Conservation (phyloP, 768 basidiomycete genomes). For the Rhizopogon vesiculosus region DNA sequence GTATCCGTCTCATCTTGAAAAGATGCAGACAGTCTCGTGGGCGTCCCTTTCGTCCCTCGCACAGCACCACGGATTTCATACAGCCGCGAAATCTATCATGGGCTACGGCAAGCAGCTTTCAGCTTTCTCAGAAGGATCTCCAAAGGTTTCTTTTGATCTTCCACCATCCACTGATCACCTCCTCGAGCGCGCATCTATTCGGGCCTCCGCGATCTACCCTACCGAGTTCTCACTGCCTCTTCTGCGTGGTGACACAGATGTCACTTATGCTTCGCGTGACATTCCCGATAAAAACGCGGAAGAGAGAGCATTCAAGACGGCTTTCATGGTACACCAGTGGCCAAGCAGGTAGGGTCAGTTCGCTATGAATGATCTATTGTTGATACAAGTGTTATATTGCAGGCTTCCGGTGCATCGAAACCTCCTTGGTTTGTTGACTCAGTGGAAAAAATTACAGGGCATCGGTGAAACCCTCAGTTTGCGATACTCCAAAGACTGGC, state of each 20-base stretch:
- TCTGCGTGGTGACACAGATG: slow-evolving; percentile 5
- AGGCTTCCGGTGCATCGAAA: not conserved
- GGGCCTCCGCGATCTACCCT: too few relatives aligned
- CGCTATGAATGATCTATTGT: too few relatives aligned
- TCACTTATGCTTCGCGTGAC: slow-evolving; percentile 2
- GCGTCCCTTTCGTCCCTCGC: slow-evolving; percentile 11
- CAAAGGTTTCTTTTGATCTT: slow-evolving; percentile 1
- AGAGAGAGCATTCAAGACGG: not conserved
- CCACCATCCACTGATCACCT: slow-evolving; percentile 6
- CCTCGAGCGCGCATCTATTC: too few relatives aligned
- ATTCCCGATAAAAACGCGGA: not conserved
- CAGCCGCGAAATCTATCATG: slow-evolving; percentile 24
- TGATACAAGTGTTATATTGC: too few relatives aligned
- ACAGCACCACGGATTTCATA: slow-evolving; percentile 28
- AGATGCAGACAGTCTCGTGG: slow-evolving; percentile 39
- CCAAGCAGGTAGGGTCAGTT: not conserved
- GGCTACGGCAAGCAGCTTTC: slow-evolving; percentile 15
- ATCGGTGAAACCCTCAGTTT: slow-evolving; percentile 2
- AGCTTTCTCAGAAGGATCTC: slow-evolving; percentile 6
- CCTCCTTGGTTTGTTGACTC: not conserved
- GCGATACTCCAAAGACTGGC: slow-evolving; percentile 25
- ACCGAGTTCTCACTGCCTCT: too few relatives aligned
- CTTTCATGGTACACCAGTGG: not conserved
- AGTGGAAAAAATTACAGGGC: not conserved
- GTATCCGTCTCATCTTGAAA: slow-evolving; percentile 31